Evolutionary conservation across 202 grass and related monocot species (phyloP).

Genomic region (Schoenoplectus tabernaemontani): DNA sequence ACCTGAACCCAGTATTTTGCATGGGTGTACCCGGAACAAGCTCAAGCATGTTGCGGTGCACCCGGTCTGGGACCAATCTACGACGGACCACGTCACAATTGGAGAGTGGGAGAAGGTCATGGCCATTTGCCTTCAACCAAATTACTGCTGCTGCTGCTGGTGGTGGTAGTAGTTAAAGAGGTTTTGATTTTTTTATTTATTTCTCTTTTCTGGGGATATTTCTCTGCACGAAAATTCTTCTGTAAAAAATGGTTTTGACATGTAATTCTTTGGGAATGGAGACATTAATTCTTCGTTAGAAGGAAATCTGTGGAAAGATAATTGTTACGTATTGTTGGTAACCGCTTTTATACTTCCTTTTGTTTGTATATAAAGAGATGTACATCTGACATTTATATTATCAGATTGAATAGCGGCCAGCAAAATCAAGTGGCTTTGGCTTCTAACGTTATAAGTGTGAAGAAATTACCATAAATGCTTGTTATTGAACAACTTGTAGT

Average conservation of each 20-base stretch:
- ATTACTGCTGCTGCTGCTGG: slow-evolving; percentile 50
- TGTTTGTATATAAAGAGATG: slow-evolving; percentile 21
- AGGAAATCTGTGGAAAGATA: neutral
- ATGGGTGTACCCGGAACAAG: slow-evolving; percentile 61
- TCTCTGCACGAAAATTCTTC: neutral
- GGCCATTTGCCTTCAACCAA: slow-evolving; percentile 53
- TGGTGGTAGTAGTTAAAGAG: slow-evolving; percentile 34
- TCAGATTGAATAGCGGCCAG: neutral
- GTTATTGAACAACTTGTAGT: neutral
- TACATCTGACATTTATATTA: neutral
- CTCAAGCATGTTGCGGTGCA: slow-evolving; percentile 50
- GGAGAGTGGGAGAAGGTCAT: slow-evolving; percentile 45
- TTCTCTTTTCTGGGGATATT: neutral
- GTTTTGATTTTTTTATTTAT: neutral
- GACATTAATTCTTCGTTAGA: neutral
- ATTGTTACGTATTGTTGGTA: slow-evolving; percentile 1
- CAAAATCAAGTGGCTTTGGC: neutral
- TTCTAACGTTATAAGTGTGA: neutral
- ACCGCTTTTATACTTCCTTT: neutral
- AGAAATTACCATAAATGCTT: neutral
- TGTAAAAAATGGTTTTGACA: neutral
- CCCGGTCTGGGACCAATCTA: slow-evolving; percentile 41
- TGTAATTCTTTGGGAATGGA: neutral
- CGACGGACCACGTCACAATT: slow-evolving; percentile 53
- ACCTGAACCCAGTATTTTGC: slow-evolving; percentile 63